These are phyloP conservation scores for Tricholoma sp. DNA, from an alignment of 768 basidiomycete species.

Conservation along the genomic window DNA sequence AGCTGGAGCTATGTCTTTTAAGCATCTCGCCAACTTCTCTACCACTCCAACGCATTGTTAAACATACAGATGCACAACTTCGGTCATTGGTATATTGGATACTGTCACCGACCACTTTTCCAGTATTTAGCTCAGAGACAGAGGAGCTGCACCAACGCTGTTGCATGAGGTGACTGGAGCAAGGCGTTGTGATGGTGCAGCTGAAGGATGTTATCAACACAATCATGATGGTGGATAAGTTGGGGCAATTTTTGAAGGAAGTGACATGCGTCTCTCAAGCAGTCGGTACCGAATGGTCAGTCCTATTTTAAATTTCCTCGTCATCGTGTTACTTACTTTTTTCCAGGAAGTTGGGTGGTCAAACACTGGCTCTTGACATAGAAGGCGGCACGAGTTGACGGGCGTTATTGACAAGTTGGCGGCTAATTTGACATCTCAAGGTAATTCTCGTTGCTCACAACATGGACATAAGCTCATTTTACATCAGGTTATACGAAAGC, in stretches of 20 bases:
- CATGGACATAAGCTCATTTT: background rate
- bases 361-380: constrained; percentile 83
- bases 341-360: constrained; percentile 75
- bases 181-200: constrained; percentile 76
- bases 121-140: background rate
- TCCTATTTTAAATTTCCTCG: constrained; percentile 1
- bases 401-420: constrained; percentile 80
- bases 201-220: constrained; percentile 75
- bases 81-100: background rate
- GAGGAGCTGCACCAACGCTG: constrained; percentile 44
- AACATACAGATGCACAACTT: background rate
- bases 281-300: too few species aligned
- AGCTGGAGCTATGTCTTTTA: background rate
- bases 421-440: constrained; percentile 75
- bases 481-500: constrained; percentile 77
- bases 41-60: background rate
- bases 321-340: background rate
- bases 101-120: background rate
- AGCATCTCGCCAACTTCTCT: background rate
- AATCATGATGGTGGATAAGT: constrained; percentile 61
- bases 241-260: too few species aligned
- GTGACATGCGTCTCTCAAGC: constrained; percentile 31
- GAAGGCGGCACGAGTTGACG: constrained; percentile 83
- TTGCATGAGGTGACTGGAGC: constrained; percentile 71
- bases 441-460: constrained; percentile 13